A percentile compares a stretch with the other conserved stretches of the same genome.
Evolutionary conservation across 768 basidiomycete species (phyloP).

Genomic region (Psilocybe cyanescens): DNA sequence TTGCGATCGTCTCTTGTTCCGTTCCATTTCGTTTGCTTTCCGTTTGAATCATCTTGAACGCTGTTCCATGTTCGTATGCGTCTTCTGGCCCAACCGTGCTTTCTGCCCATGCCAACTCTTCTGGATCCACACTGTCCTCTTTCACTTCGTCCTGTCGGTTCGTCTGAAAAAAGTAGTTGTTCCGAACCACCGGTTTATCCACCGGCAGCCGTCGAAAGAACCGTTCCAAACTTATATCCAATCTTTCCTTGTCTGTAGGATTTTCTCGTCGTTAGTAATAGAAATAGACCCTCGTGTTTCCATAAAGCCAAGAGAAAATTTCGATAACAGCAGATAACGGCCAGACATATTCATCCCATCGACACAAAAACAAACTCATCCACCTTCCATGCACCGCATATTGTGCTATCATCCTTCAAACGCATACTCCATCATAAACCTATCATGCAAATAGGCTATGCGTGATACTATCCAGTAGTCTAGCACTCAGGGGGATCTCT

Average conservation of each 20-base stretch:
- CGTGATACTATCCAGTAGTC: neutral
- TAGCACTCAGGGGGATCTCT: neutral
- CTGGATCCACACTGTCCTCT: slow-evolving; percentile 42
- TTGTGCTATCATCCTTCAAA: neutral
- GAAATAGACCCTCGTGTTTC: neutral
- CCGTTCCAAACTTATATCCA: slow-evolving; percentile 66
- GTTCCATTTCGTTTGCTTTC: neutral
- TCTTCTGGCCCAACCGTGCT: slow-evolving; percentile 62
- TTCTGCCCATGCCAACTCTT: slow-evolving; percentile 68
- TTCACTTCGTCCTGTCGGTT: slow-evolving; percentile 12
- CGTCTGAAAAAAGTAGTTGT: slow-evolving; percentile 61
- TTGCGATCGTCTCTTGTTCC: slow-evolving; percentile 9
- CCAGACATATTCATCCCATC: too few species aligned
- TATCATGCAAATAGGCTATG: neutral
- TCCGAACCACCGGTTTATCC: slow-evolving; percentile 71
- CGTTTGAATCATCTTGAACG: slow-evolving; percentile 4
- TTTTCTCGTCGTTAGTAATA: slow-evolving; percentile 1
- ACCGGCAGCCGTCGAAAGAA: slow-evolving; percentile 71
- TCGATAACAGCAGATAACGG: neutral
- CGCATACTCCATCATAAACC: neutral
- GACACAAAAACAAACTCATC: neutral
- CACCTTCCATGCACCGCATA: slow-evolving; percentile 1
- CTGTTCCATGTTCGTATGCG: slow-evolving; percentile 29
- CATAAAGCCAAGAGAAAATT: neutral
- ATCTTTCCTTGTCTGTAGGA: slow-evolving; percentile 56